These are phyloP conservation scores for Maudiozyma saulgeensis DNA, from an alignment of 805 yeast species.

Conservation along the genomic window DNA sequence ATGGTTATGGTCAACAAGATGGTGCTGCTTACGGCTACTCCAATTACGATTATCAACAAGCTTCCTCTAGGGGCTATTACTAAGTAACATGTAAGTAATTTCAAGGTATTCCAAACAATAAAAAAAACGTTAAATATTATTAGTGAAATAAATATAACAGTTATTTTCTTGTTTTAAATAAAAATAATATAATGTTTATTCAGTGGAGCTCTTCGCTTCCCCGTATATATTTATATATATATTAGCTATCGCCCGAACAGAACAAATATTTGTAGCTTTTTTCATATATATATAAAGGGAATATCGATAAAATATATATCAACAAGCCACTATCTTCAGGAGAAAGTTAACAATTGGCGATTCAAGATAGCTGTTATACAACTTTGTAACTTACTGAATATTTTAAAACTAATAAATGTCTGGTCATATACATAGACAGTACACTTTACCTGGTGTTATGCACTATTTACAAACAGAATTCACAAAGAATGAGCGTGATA, in stretches of 20 bases:
- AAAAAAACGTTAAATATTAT: background rate
- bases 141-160: background rate
- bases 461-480: conserved; percentile 54
- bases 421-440: conserved; percentile 14
- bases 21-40: conserved; percentile 18
- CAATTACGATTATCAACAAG: conserved; percentile 27
- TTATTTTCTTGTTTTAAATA: background rate
- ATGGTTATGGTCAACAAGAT: conserved; percentile 11
- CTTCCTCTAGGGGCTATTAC: conserved; percentile 28
- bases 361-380: too few relatives aligned
- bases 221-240: too few relatives aligned
- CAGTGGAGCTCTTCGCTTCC: too few relatives aligned
- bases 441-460: conserved; percentile 44
- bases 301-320: too few relatives aligned
- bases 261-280: too few relatives aligned
- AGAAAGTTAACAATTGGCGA: too few relatives aligned
- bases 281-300: too few relatives aligned
- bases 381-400: too few relatives aligned
- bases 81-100: conserved; percentile 6
- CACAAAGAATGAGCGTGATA: conserved; percentile 50
- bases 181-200: too few relatives aligned
- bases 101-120: background rate
- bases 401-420: background rate
- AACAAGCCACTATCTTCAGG: too few relatives aligned
- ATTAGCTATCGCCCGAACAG: too few relatives aligned